Base-by-base conservation (phyloP, 805 yeast species). In the Dipodascopsis tothii region DNA sequence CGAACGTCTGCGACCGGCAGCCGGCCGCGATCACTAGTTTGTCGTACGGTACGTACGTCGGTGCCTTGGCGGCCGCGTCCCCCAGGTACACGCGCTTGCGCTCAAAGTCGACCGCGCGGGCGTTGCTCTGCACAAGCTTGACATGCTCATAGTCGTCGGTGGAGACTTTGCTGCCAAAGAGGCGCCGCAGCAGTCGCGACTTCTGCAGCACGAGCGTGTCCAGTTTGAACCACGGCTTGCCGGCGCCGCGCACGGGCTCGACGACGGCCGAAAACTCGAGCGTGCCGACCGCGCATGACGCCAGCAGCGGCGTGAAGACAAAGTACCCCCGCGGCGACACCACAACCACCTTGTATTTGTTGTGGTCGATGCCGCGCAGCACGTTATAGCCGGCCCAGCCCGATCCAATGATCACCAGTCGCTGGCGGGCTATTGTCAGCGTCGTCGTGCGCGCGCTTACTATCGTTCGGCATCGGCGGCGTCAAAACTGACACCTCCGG, bases 301-400 rank as follows among this genome's bases (percentile, higher is more conserved):
- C 84, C 32, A 80, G 67, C 65, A 80, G 66, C 1, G 85, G 85
- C 17, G 85, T 80, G 61, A 80, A 79, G 50, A 80, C 59, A 61
- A 80, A 80, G 60, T 80, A 80, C 58, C 78, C 78, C 2, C 80
- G 76, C 20, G 85, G 85, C 2, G 84, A 77, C 30, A 80, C 69
- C 21, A 80, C 78, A 2, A 82, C 77, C 43, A 79, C 78, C 52
- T 78, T 79, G 59, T 78, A 80, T 51, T 74, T 75, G 35, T 73
- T 72, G 20, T 73, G 69, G 45, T 69, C 68, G 42, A 80, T 57
- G 36, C 66, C 64, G 56, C 74, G 76, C 51, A 80, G 65, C 6
- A 78, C 55, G 11, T 79, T 77, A 22, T 76, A 82, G 5, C 82
- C 72, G 2, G 82, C 85, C 85, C 85, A 80, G 37, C 85, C 85